These are phyloP conservation scores for Hyaloperonospora brassicae DNA, from an alignment of 352 stramenopile species.

Conservation along the genomic window DNA sequence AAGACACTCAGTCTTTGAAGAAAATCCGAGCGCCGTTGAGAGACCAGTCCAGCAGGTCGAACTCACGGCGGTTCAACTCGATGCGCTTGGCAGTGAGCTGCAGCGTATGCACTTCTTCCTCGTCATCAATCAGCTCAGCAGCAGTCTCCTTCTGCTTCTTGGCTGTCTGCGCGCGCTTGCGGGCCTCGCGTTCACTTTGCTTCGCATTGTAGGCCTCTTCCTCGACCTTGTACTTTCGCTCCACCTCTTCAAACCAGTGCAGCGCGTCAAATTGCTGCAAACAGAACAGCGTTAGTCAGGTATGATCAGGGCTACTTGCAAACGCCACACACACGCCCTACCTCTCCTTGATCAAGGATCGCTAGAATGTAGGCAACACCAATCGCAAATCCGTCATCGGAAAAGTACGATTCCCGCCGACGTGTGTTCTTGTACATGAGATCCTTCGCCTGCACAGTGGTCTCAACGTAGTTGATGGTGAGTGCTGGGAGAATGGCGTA, in stretches of 20 bases:
- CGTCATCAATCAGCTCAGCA: slow-evolving; percentile 77
- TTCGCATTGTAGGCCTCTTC: slow-evolving; percentile 78
- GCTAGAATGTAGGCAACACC: slow-evolving; percentile 90
- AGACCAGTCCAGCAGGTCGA: slow-evolving; percentile 87
- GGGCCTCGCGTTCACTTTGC: slow-evolving; percentile 67
- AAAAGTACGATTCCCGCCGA: slow-evolving; percentile 91
- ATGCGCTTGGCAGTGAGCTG: slow-evolving; percentile 85
- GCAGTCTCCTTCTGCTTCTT: slow-evolving; percentile 81
- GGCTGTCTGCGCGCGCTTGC: slow-evolving; percentile 66
- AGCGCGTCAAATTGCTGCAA: slow-evolving; percentile 76
- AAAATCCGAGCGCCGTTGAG: slow-evolving; percentile 88
- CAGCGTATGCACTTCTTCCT: slow-evolving; percentile 82
- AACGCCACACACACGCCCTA: slow-evolving; percentile 14
- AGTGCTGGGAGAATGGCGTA: slow-evolving; percentile 85
- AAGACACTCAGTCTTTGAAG: slow-evolving; percentile 71
- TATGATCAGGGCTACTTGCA: background rate
- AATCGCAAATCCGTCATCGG: slow-evolving; percentile 93
- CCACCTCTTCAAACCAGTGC: slow-evolving; percentile 88
- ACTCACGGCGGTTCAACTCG: slow-evolving; percentile 80
- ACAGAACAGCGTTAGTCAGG: background rate
- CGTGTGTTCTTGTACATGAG: slow-evolving; percentile 93
- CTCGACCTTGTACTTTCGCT: slow-evolving; percentile 80
- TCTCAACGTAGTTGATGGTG: slow-evolving; percentile 88
- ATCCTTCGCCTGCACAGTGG: slow-evolving; percentile 87
- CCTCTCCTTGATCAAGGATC: slow-evolving; percentile 84